These are phyloP conservation scores for Protomyces macrosporus DNA, from an alignment of 1,139 yeast genomes.

Conservation along the genomic window DNA sequence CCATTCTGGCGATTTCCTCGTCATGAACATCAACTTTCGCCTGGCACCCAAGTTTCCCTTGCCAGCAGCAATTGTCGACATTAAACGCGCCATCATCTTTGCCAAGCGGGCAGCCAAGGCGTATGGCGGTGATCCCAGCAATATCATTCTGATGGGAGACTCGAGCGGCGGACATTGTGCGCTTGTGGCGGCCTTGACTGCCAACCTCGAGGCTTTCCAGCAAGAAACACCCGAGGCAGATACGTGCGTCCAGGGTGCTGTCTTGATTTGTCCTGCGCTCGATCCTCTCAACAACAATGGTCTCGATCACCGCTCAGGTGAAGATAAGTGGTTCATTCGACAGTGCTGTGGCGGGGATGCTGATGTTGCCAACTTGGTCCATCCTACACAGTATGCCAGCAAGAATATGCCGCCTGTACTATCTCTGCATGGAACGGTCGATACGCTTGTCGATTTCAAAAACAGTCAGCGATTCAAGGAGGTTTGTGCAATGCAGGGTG, in stretches of 20 bases:
- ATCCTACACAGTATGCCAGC: neutral
- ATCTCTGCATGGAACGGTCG: slow-evolving; percentile 7
- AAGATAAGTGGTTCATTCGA: neutral
- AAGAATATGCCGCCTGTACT: slow-evolving; percentile 5
- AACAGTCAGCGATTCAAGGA: neutral
- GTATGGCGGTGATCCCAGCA: slow-evolving; percentile 15
- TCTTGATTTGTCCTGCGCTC: slow-evolving; percentile 7
- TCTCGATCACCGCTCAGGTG: neutral
- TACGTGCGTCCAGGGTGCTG: slow-evolving; percentile 3
- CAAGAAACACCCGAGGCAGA: neutral
- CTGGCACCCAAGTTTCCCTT: slow-evolving; percentile 9
- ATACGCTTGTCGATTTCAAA: slow-evolving; percentile 1
- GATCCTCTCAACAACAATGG: slow-evolving; percentile 1
- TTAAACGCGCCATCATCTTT: slow-evolving; percentile 5
- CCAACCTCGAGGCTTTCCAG: neutral
- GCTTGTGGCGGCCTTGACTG: slow-evolving; percentile 2
- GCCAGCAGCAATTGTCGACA: slow-evolving; percentile 16
- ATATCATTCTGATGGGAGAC: slow-evolving; percentile 14
- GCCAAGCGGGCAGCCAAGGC: slow-evolving; percentile 1
- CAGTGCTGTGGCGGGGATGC: slow-evolving; percentile 4
- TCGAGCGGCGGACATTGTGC: slow-evolving; percentile 24
- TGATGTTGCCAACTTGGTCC: neutral
- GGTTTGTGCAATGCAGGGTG: neutral
- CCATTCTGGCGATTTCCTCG: slow-evolving; percentile 6
- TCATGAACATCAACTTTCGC: slow-evolving; percentile 10